These are phyloP conservation scores for Xylaria intraflava DNA, from an alignment of 495 filamentous ascomycete species.

Conservation along the genomic window DNA sequence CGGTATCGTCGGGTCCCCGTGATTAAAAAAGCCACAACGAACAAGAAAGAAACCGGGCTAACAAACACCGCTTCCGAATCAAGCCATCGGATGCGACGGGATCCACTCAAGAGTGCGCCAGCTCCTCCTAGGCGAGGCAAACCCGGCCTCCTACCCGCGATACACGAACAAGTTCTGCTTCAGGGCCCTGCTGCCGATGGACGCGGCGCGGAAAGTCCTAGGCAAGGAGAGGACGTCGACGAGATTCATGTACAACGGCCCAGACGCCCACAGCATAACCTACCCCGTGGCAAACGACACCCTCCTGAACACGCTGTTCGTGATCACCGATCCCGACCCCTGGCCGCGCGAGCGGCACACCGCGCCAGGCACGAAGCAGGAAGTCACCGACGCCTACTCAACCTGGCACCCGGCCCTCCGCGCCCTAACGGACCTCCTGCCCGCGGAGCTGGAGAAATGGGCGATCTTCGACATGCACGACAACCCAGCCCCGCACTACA, in stretches of 20 bases:
- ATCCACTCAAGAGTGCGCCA: slow-evolving; percentile 36
- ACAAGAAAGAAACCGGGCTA: too few relatives aligned
- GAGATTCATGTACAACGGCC: slow-evolving; percentile 40
- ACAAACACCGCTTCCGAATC: slow-evolving; percentile 8
- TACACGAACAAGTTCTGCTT: slow-evolving; percentile 42
- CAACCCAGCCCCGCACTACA: slow-evolving; percentile 31
- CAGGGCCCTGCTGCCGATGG: slow-evolving; percentile 37
- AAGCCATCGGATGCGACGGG: slow-evolving; percentile 42
- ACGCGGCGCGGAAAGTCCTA: slow-evolving; percentile 21
- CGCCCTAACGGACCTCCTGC: slow-evolving; percentile 28
- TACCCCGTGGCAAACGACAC: slow-evolving; percentile 34
- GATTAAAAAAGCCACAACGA: too few relatives aligned
- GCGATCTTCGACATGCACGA: slow-evolving; percentile 40
- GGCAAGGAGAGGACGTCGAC: slow-evolving; percentile 20
- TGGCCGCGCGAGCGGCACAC: slow-evolving; percentile 34
- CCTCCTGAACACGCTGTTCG: slow-evolving; percentile 36
- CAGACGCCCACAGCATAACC: slow-evolving; percentile 31
- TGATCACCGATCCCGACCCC: slow-evolving; percentile 28
- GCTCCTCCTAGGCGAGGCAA: slow-evolving; percentile 27
- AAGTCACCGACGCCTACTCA: slow-evolving; percentile 27
- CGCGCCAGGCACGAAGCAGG: slow-evolving; percentile 20
- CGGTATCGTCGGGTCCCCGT: slow-evolving; percentile 12
- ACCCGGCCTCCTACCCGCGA: slow-evolving; percentile 18
- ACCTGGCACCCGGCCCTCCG: slow-evolving; percentile 36
- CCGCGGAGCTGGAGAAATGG: slow-evolving; percentile 35